A percentile compares a stretch with the other conserved stretches of the same genome.
These are phyloP conservation scores for Cylindrodendrum hubeiense DNA, from an alignment of 2,329 filamentous ascomycete species.

Conservation along the genomic window DNA sequence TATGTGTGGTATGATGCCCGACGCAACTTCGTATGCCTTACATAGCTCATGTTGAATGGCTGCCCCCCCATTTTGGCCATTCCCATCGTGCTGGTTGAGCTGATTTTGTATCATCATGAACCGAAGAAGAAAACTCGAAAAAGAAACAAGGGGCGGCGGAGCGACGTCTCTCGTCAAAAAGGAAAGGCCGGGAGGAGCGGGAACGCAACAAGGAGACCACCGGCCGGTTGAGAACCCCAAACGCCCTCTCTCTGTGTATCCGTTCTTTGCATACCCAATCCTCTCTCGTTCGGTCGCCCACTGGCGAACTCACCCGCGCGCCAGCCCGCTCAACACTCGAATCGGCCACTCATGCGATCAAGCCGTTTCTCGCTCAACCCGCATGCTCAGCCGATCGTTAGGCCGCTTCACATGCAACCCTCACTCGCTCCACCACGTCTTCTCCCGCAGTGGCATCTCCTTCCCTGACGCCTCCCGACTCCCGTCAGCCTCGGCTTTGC, in stretches of 20 bases:
- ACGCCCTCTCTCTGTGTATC: conserved; percentile 22
- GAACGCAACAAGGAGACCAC: background rate
- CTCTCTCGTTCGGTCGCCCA: background rate
- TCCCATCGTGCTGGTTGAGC: conserved; percentile 40
- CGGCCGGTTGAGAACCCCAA: conserved; percentile 16
- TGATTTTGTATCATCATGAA: conserved; percentile 38
- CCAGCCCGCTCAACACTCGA: conserved; percentile 5
- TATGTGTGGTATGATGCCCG: conserved; percentile 25
- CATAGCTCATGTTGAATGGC: conserved; percentile 53
- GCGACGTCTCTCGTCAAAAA: conserved; percentile 4
- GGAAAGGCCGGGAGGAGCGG: background rate
- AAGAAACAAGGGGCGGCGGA: conserved; percentile 2
- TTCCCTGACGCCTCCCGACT: conserved; percentile 64
- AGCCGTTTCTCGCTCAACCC: conserved; percentile 1
- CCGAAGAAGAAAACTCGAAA: conserved; percentile 27
- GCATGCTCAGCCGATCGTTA: conserved; percentile 15
- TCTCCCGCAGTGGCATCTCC: conserved; percentile 80
- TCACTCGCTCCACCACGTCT: conserved; percentile 74
- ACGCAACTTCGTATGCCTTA: conserved; percentile 38
- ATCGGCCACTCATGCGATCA: background rate
- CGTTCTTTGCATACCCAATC: conserved; percentile 4
- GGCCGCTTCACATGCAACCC: conserved; percentile 13
- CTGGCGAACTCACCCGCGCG: conserved; percentile 2
- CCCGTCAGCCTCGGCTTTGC: conserved; percentile 81
- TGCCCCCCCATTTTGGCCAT: conserved; percentile 39